phyloP scores from a whole-genome alignment of 805 yeast species.

The Priceomyces melissophilus region DNA sequence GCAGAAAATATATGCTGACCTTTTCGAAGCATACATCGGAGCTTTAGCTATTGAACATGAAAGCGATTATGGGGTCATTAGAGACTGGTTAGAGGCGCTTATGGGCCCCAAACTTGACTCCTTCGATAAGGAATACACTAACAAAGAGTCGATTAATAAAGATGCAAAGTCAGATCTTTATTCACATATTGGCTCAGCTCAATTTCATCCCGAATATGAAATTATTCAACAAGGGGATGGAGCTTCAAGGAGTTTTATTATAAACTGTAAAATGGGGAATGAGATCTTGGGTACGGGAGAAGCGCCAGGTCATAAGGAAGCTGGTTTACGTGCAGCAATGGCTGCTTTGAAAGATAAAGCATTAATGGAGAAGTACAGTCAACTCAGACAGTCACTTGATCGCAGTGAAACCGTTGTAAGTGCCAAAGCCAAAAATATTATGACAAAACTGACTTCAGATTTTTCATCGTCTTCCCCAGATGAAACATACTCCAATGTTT shows the following conservation, averaged over 20 bases:
- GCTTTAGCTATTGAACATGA: conserved; percentile 65
- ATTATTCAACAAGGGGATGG: conserved; percentile 46
- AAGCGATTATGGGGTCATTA: conserved; percentile 45
- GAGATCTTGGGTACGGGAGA: conserved; percentile 70
- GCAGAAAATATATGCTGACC: conserved; percentile 78
- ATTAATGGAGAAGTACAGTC: conserved; percentile 61
- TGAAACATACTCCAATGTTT: conserved; percentile 7
- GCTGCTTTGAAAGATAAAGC: conserved; percentile 59
- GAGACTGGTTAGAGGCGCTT: conserved; percentile 54
- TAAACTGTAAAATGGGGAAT: conserved; percentile 62
- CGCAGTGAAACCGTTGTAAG: conserved; percentile 12
- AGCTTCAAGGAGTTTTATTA: conserved; percentile 50
- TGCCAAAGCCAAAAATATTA: conserved; percentile 4
- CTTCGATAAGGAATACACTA: conserved; percentile 29
- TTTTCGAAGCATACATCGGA: conserved; percentile 91
- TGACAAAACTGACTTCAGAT: not conserved
- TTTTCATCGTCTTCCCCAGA: not conserved
- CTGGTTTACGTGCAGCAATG: conserved; percentile 85
- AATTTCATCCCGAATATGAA: conserved; percentile 57
- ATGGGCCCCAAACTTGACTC: conserved; percentile 43
- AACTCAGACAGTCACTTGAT: conserved; percentile 38
- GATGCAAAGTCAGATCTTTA: conserved; percentile 79
- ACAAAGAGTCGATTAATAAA: conserved; percentile 43
- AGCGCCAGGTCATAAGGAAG: conserved; percentile 68
- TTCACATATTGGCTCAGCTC: conserved; percentile 74